phyloP scores from a whole-genome alignment of 306 rosid species.

The Casuarina cunninghamiana region DNA sequence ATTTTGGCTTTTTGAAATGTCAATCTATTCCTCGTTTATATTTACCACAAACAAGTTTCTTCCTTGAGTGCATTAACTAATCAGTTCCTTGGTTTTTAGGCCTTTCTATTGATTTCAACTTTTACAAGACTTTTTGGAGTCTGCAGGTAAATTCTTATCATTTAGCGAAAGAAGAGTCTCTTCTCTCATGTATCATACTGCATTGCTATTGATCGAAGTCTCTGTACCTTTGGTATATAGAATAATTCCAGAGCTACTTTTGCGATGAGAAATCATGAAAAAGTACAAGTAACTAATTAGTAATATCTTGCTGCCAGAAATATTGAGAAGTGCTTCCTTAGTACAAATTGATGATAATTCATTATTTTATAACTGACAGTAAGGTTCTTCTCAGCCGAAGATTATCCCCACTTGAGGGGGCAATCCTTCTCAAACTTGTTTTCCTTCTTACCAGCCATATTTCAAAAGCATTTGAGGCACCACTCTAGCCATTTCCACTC shows the following conservation, averaged over 20 bases:
- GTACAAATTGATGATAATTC: too few relatives aligned
- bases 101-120: constrained; percentile 94
- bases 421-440: background rate
- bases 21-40: constrained; percentile 4
- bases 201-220: constrained; percentile 13
- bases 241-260: background rate
- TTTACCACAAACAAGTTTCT: background rate
- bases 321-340: too few relatives aligned
- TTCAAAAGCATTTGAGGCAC: background rate
- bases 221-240: constrained; percentile 4
- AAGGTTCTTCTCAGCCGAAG: too few relatives aligned
- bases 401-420: background rate
- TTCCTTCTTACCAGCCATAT: background rate
- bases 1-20: constrained; percentile 16
- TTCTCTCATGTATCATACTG: constrained; percentile 14
- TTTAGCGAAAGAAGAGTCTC: constrained; percentile 13
- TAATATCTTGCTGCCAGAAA: background rate
- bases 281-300: background rate
- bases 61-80: constrained; percentile 17
- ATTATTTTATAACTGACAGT: too few relatives aligned
- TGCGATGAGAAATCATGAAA: background rate
- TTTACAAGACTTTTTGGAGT: constrained; percentile 97
- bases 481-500: background rate
- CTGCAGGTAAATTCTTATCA: constrained; percentile 61
- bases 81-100: constrained; percentile 46